Evolutionary conservation across 352 stramenopile species (phyloP), one percentile per base, ranked within the genome.

Genomic region (Pseudoperonospora humuli): DNA sequence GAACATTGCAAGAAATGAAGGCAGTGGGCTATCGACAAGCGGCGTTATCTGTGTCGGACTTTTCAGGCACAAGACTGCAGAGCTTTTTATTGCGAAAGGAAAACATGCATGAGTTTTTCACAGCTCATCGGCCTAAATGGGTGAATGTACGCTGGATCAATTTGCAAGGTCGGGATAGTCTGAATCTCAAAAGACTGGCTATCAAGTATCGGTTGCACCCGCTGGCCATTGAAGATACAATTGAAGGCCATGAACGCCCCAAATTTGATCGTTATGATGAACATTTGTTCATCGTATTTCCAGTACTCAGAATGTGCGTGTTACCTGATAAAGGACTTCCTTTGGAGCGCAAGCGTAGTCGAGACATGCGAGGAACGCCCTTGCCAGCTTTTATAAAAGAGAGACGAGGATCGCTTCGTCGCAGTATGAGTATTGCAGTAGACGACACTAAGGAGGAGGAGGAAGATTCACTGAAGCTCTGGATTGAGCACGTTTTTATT

Each of bases 71-170:
- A 4, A 64, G 70, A 7, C 45, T 89, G 36, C 66, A 90, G 57
- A 79, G 81, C 49, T 87, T 88, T 41, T 46, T 54, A 14, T 45
- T 92, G 11, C 55, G 64, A 27, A 58, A 66, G 14, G 45, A 51
- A 5, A 70, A 82, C 6, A 40, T 86, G 21, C 75, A 74, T 4
- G 61, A 63, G 21, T 92, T 87, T 44, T 92, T 91, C 51, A 92
- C 80, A 37, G 55, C 65, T 14, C 69, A 79, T 43, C 68, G 78
- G 4, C 76, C 80, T 20, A 45, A 70, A 10, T 92, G 81, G 81
- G 80, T 87, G n/a, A 82, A 73, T 3, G 74, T 88, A 31, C 83
- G 83, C 9, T 94, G 80, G 80, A 92, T 93, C 47, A 91, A 94
- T 58, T 55, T 94, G 39, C 70, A 86, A 49, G 71, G 77, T 29